Evolutionary conservation across 352 stramenopile genomes (phyloP).

Genomic region (Pythium scleroteichum): DNA sequence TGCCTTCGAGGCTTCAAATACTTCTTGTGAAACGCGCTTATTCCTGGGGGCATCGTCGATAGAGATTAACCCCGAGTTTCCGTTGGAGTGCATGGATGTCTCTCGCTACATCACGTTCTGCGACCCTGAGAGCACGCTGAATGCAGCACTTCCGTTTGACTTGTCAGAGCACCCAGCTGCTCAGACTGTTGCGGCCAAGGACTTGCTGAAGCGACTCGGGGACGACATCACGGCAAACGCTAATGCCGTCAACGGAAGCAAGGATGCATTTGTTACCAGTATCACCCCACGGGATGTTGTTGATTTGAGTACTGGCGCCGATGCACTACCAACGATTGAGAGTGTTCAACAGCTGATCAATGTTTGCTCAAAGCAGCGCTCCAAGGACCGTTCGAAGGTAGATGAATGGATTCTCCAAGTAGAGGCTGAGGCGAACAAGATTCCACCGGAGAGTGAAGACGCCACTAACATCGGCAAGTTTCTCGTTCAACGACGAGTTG

Average conservation of each 20-base stretch:
- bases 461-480: slow-evolving; percentile 48
- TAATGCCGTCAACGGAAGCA: slow-evolving; percentile 64
- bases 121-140: slow-evolving; percentile 55
- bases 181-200: slow-evolving; percentile 93
- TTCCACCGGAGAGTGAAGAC: slow-evolving; percentile 18
- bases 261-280: slow-evolving; percentile 72
- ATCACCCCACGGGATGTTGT: slow-evolving; percentile 57
- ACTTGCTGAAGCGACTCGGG: slow-evolving; percentile 90
- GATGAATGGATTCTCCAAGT: slow-evolving; percentile 52
- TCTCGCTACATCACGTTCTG: slow-evolving; percentile 74
- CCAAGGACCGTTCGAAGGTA: slow-evolving; percentile 53
- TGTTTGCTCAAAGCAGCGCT: slow-evolving; percentile 52
- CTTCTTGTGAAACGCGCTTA: slow-evolving; percentile 64
- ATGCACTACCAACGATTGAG: slow-evolving; percentile 18
- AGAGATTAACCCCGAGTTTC: slow-evolving; percentile 76
- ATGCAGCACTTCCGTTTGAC: slow-evolving; percentile 89
- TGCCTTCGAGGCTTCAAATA: slow-evolving; percentile 71
- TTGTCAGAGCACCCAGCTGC: slow-evolving; percentile 86
- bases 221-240: slow-evolving; percentile 92
- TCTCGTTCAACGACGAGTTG: slow-evolving; percentile 56
- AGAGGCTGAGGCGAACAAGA: slow-evolving; percentile 56
- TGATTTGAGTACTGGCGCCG: slow-evolving; percentile 14
- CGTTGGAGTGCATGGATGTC: slow-evolving; percentile 68
- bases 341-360: slow-evolving; percentile 52
- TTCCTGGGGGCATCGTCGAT: slow-evolving; percentile 28